Evolutionary conservation across 495 filamentous ascomycete genomes (phyloP).

Genomic region (Glonium stellatum): DNA sequence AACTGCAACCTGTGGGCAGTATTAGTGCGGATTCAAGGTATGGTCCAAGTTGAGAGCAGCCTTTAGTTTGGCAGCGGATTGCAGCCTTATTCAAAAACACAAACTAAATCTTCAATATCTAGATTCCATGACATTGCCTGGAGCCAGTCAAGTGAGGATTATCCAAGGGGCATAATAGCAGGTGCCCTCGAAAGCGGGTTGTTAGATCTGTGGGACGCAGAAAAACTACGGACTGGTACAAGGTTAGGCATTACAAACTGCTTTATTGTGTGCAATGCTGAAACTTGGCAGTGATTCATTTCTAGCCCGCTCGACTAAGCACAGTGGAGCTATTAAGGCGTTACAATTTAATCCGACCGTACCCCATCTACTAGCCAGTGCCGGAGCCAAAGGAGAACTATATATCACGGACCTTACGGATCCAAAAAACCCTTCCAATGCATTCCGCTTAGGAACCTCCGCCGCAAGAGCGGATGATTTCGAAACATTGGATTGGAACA

Average conservation of each 20-base stretch:
- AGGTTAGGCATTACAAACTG: conserved; percentile 36
- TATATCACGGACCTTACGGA: conserved; percentile 93
- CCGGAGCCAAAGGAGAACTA: conserved; percentile 90
- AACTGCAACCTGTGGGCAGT: conserved; percentile 78
- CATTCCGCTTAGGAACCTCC: conserved; percentile 80
- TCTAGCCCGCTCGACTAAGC: conserved; percentile 84
- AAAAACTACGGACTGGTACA: conserved; percentile 65
- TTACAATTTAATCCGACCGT: conserved; percentile 97
- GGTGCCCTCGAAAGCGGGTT: conserved; percentile 94
- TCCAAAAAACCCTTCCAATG: conserved; percentile 51
- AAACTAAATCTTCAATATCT: neutral
- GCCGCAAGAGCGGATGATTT: conserved; percentile 88
- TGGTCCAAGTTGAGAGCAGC: conserved; percentile 10
- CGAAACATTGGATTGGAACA: conserved; percentile 96
- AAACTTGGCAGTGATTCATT: conserved; percentile 55
- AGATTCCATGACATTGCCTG: conserved; percentile 98
- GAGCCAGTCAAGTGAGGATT: conserved; percentile 69
- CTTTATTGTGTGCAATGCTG: conserved; percentile 7
- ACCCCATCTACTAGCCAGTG: conserved; percentile 85
- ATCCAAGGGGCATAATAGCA: conserved; percentile 79
- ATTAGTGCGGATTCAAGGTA: conserved; percentile 87
- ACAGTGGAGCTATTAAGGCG: conserved; percentile 86
- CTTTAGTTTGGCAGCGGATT: neutral
- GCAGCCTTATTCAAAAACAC: no score
- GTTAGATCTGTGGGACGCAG: conserved; percentile 92